Evolutionary conservation across 345 rosid species (phyloP), one percentile per base, ranked within the genome.

Genomic region (Limnanthes douglasii): DNA sequence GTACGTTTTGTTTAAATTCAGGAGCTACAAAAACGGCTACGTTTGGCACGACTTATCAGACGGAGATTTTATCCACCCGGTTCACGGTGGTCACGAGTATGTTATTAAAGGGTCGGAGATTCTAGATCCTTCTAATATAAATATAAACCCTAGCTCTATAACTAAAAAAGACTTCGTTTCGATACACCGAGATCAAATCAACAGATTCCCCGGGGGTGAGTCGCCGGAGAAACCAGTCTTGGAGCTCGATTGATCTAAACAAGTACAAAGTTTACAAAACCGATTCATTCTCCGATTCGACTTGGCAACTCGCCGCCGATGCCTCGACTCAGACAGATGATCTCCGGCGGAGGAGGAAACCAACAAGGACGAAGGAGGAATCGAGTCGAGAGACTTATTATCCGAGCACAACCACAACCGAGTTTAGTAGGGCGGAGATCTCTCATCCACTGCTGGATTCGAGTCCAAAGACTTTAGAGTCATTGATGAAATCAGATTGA

Each of bases 401-500:
- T n/a, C n/a, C n/a, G n/a, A 49, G 41, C 51, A 66, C 46, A 22
- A 47, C 41, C 52, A 76, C 46, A 2, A 62, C 75, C 15, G 93
- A 71, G 69, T 83, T 58, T 44, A 63, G 51, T 40, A 60, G 75
- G 62, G 95, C 69, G 37, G 95, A 74, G 69, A 72, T 79, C 39
- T 90, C 95, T 1, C 95, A 95, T 46, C 98, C 98, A 4, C 94
- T 79, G 64, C 77, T 85, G 2, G 94, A 90, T 70, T 90, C 98
- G 15, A 90, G 98, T 23, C 93, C 95, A 1, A 92, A 84, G 51
- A 90, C 98, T 2, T 48, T 90, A 31, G 95, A 80, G 44, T 59
- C 83, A 10, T 48, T 83, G 65, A 63, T 88, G 75, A 78, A 76
- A 41, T 83, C 76, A 1, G 78, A 76, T 32, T 75, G 78, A 44